phyloP scores from a whole-genome alignment of 345 rosid species.

The Pistacia atlantica region DNA sequence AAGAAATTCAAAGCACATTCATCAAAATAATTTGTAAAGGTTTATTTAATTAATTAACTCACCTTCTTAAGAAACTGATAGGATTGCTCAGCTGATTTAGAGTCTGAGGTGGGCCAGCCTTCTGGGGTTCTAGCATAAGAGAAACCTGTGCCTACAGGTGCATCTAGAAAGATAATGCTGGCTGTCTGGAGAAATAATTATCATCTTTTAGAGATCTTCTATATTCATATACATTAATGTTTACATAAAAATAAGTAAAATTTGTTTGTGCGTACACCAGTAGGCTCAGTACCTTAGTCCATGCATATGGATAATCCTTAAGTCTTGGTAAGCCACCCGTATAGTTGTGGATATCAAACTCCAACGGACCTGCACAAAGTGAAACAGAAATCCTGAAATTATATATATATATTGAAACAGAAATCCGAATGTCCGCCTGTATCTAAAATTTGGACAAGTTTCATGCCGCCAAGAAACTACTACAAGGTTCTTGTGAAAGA shows the following conservation, averaged over 20 bases:
- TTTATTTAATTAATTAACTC: no score
- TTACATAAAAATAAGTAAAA: no score
- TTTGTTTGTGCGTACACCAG: no score
- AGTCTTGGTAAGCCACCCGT: conserved; percentile 18
- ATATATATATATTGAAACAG: no score
- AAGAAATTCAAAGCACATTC: background rate
- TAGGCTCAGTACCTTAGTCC: conserved; percentile 17
- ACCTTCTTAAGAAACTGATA: conserved; percentile 20
- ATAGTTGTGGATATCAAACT: conserved; percentile 13
- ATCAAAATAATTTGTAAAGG: no score
- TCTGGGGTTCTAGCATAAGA: background rate
- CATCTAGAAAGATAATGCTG: conserved; percentile 33
- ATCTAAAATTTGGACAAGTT: no score
- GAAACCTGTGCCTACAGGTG: conserved; percentile 29
- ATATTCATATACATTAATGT: no score
- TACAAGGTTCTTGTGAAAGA: no score
- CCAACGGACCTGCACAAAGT: conserved; percentile 14
- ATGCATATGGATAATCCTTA: conserved; percentile 21
- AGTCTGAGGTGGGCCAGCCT: conserved; percentile 19
- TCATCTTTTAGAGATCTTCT: background rate
- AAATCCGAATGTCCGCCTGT: no score
- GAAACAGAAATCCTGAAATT: no score
- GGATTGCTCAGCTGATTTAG: conserved; percentile 11
- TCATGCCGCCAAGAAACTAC: no score
- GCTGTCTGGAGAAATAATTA: conserved; percentile 24